These are phyloP conservation scores for Malus domestica DNA, from an alignment of 306 rosid genomes.

Conservation along the genomic window DNA sequence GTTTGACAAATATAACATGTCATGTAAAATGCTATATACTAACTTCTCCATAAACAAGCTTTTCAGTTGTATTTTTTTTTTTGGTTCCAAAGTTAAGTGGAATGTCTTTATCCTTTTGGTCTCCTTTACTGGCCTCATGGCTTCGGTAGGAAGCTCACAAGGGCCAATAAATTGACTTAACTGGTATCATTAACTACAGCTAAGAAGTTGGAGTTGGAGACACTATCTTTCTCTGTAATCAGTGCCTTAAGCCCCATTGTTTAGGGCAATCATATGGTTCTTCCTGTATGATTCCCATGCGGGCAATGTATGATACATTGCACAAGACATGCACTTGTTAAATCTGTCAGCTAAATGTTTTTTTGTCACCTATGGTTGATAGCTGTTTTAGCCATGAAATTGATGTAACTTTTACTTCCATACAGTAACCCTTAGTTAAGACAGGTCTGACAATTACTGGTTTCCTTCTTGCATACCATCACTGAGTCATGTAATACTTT, in stretches of 20 bases:
- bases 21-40: neutral
- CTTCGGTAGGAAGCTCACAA: neutral
- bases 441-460: neutral
- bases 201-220: neutral
- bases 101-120: neutral
- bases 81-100: neutral
- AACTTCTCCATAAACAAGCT: neutral
- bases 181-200: neutral
- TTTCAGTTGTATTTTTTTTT: neutral
- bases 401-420: neutral
- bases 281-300: neutral
- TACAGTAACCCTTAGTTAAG: neutral
- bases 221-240: neutral
- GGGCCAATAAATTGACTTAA: neutral
- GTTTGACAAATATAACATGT: neutral
- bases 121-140: neutral
- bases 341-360: neutral
- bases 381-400: neutral
- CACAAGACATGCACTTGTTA: neutral
- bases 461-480: neutral
- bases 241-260: neutral
- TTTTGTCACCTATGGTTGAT: neutral
- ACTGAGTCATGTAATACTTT: neutral
- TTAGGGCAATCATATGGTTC: neutral
- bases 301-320: neutral